These are phyloP conservation scores for Kodamaea ohmeri DNA, from an alignment of 1,139 yeast species.

Conservation along the genomic window DNA sequence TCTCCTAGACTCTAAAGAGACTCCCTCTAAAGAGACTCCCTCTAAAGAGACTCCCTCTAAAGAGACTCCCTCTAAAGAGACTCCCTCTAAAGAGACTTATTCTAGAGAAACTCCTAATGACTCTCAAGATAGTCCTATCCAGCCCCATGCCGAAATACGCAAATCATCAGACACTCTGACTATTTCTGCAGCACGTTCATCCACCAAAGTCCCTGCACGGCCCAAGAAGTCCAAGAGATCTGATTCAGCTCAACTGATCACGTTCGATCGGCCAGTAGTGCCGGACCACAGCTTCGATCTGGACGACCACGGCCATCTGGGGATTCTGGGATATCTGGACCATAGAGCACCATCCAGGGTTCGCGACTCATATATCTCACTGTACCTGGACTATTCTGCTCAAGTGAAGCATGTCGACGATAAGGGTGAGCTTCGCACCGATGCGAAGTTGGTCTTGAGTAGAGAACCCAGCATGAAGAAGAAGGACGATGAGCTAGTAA, in stretches of 20 bases:
- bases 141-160: too few species aligned
- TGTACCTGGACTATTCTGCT: slow-evolving; percentile 32
- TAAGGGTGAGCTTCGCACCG: slow-evolving; percentile 13
- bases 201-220: not conserved
- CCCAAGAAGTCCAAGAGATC: not conserved
- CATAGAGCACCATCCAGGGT: not conserved
- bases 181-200: too few species aligned
- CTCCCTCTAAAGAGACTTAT: too few species aligned
- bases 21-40: too few species aligned
- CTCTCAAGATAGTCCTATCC: too few species aligned
- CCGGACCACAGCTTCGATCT: not conserved
- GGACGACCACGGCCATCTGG: not conserved
- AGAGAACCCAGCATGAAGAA: slow-evolving; percentile 2
- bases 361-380: slow-evolving; percentile 28
- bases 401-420: slow-evolving; percentile 19
- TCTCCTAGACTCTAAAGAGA: too few species aligned
- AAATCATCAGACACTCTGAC: too few species aligned
- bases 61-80: too few species aligned
- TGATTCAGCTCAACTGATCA: not conserved
- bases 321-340: not conserved
- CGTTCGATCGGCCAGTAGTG: not conserved
- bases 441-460: slow-evolving; percentile 11
- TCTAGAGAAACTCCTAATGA: too few species aligned
- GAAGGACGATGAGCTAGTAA: slow-evolving; percentile 9
- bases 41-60: too few species aligned